These are phyloP conservation scores for Aureobasidium vineae DNA, from an alignment of 2,329 filamentous ascomycete species.

Conservation along the genomic window DNA sequence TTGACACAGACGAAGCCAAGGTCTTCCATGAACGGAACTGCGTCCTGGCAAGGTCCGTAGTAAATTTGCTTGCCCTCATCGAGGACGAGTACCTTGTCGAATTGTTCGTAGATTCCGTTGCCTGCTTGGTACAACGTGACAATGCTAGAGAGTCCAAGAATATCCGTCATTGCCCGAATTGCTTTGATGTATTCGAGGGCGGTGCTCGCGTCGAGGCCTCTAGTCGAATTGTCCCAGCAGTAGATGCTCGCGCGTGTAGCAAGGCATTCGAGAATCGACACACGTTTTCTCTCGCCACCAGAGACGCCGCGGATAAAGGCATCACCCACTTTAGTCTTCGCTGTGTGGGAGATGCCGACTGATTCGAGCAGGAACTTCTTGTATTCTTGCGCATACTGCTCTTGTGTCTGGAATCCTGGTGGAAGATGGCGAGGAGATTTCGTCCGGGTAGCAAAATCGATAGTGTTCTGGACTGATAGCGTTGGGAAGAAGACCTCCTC, in stretches of 20 bases:
- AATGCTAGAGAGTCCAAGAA: conserved; percentile 80
- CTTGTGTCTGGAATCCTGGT: conserved; percentile 47
- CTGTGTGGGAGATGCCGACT: conserved; percentile 91
- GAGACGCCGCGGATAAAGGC: conserved; percentile 72
- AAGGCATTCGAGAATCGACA: conserved; percentile 51
- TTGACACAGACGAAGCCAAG: conserved; percentile 73
- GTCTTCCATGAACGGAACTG: conserved; percentile 70
- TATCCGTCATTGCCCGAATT: conserved; percentile 64
- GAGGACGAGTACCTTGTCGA: conserved; percentile 83
- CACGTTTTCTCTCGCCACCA: conserved; percentile 51
- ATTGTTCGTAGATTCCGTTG: conserved; percentile 61
- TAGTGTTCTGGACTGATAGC: conserved; percentile 81
- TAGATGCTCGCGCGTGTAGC: conserved; percentile 43
- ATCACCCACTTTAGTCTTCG: conserved; percentile 81
- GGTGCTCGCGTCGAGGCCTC: conserved; percentile 51
- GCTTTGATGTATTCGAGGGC: conserved; percentile 52
- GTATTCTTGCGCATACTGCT: conserved; percentile 72
- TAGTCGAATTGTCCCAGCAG: conserved; percentile 50
- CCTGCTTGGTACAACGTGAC: conserved; percentile 84
- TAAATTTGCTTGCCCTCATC: conserved; percentile 73
- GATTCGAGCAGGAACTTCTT: conserved; percentile 77
- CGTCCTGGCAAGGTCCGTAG: conserved; percentile 67
- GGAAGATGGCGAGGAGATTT: conserved; percentile 81
- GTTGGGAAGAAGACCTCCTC: conserved; percentile 84
- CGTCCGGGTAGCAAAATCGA: conserved; percentile 79